Base-by-base conservation (phyloP, 2,329 filamentous ascomycete genomes). In the Colletotrichum agaves region DNA sequence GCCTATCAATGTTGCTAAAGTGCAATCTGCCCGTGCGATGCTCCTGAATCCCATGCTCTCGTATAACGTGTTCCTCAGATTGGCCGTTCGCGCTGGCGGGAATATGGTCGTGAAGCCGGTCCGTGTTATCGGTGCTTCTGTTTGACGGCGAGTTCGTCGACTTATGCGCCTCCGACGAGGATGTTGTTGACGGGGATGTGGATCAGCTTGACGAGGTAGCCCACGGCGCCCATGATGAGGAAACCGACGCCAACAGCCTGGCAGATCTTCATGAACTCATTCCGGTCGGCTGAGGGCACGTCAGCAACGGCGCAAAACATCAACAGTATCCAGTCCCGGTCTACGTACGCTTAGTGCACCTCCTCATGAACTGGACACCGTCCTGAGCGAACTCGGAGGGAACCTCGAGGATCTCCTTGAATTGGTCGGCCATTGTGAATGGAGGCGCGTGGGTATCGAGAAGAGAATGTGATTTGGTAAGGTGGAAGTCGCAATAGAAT, bases 131-230 rank as follows among this genome's bases (percentile, higher is more conserved):
- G 64, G 52, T 63, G 52, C 64, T 46, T 67, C 60, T 2, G 21
- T 50, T 63, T 23, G 35, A 46, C 46, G 19, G 27, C 1, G 6
- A 27, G 8, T 13, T 35, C 1, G 12, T 13, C 46, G 13, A 6
- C 21, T 81, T 87, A 90, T 77, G 88, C 88, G 78, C 87, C 88
- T 69, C 88, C 88, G 71, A 91, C 89, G 65, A 91, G 84, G 68
- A 91, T 88, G 78, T 90, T 88, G 85, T 91, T 91, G 71, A 91
- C 85, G 70, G 89, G 89, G 55, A 91, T 90, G 78, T 91, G 89
- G 71, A 91, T 89, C 75, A 91, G 84, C 84, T 91, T 91, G 76
- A 91, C 88, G 70, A 91, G 79, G 79, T 91, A 91, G 70, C 89
- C 89, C 65, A 91, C 89, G 53, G 88, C 87, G 70, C 89, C 89